Base-by-base conservation (phyloP, 2,329 filamentous ascomycete genomes). In the Colletotrichum costaricense region DNA sequence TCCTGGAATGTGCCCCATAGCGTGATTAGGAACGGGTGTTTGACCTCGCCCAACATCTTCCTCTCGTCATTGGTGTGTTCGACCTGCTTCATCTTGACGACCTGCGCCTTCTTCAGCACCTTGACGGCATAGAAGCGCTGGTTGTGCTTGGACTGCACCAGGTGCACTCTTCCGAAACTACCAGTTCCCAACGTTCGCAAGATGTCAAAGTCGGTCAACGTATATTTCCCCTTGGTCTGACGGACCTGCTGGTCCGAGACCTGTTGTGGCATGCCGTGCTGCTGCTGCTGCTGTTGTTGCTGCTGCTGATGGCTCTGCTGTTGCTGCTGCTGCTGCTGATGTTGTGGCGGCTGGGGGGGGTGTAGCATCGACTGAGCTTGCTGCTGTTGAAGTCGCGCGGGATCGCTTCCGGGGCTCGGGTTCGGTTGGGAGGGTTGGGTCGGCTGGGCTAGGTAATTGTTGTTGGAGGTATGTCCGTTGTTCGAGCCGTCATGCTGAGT, bases 61-160 rank as follows among this genome's bases (percentile, higher is more conserved):
- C 97, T 90, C 87, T 99, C 97, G 84, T 99, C 97, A 81, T 99
- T 99, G 77, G 97, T 99, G 86, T 99, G 97, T 85, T 99, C 97
- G 74, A 99, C 95, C 85, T 99, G 97, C 90, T 99, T 99, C 97
- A 99, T 98, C 88, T 98, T 98, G 83, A 99, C 95, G 67, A 99
- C 96, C 85, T 99, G 97, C 62, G 93, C 93, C 89, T 99, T 99
- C 84, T 99, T 99, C 84, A 99, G 86, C 76, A 99, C 97, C 86
- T 99, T 99, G 84, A 99, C 93, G 58, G 97, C 97, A 85, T 99
- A 99, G 88, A 95, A 99, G 75, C 97, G 93, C 85, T 97, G 94
- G 84, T 99, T 99, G 86, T 99, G 97, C 84, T 95, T 97, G 76
- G 95, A 98, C 85, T 98, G 97, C 66, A 98, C 97, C 74, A 99